Evolutionary conservation across 2,329 filamentous ascomycete species (phyloP).

Genomic region (Fusarium pseudonygamai): DNA sequence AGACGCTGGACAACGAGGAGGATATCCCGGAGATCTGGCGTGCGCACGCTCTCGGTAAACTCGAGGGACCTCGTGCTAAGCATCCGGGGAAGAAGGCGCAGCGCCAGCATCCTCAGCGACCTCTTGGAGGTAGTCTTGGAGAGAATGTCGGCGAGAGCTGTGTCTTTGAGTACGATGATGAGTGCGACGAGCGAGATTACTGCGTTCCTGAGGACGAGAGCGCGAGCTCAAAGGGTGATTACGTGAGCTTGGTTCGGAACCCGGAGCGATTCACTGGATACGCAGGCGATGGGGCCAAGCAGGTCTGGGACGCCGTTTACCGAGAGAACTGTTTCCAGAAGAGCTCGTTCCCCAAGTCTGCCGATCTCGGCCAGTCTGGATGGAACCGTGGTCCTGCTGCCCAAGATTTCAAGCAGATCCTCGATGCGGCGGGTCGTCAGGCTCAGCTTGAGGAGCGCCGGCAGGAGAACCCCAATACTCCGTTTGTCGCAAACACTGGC

Average conservation of each 20-base stretch:
- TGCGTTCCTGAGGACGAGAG: constrained; percentile 96
- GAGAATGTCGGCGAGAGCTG: constrained; percentile 93
- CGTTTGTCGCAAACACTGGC: constrained; percentile 69
- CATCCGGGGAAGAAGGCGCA: constrained; percentile 84
- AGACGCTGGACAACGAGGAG: constrained; percentile 93
- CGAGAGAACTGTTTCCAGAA: constrained; percentile 93
- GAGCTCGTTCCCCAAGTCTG: constrained; percentile 69
- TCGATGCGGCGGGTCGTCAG: constrained; percentile 68
- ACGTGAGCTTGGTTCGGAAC: constrained; percentile 92
- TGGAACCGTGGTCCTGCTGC: constrained; percentile 62
- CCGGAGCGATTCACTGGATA: constrained; percentile 97
- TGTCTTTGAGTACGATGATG: constrained; percentile 96
- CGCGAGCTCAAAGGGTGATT: constrained; percentile 87
- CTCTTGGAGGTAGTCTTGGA: constrained; percentile 83
- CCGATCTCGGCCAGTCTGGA: constrained; percentile 59
- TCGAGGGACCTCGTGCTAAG: constrained; percentile 89
- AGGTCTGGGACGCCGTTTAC: constrained; percentile 98
- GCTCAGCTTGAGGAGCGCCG: constrained; percentile 66
- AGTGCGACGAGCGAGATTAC: constrained; percentile 96
- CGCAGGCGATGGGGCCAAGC: constrained; percentile 80
- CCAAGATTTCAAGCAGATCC: constrained; percentile 69
- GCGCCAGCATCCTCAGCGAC: constrained; percentile 73
- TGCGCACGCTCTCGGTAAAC: constrained; percentile 88
- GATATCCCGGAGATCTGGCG: constrained; percentile 94
- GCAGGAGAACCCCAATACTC: constrained; percentile 58